Percentiles rank a stretch among this genome's conserved stretches.
Conservation (phyloP, 306 rosid species). For the Adenanthera pavonina region DNA sequence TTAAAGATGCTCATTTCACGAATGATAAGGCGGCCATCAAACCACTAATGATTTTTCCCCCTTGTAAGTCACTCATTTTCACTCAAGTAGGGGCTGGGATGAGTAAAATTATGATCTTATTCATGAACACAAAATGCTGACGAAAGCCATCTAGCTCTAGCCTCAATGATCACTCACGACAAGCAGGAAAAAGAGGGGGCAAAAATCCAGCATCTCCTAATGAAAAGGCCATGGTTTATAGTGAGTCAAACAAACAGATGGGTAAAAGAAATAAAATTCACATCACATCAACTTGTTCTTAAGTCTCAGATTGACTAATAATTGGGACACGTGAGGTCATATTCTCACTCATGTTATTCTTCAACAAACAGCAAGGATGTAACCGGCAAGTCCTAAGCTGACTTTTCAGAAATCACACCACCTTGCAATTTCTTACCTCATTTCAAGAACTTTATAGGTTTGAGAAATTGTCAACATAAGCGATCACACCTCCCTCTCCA, state of each 20-base stretch:
- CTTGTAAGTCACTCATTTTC: not conserved
- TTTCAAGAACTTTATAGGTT: not conserved
- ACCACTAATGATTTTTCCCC: no score
- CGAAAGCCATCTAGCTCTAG: not conserved
- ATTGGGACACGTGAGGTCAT: not conserved
- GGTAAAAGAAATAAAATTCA: not conserved
- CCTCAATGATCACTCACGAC: not conserved
- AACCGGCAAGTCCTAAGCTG: not conserved
- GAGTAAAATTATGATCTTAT: not conserved
- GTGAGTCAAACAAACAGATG: not conserved
- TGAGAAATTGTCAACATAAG: not conserved
- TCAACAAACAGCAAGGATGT: not conserved
- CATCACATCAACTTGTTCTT: not conserved
- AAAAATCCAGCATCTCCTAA: not conserved
- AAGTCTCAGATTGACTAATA: not conserved
- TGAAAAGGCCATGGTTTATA: not conserved
- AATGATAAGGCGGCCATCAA: no score
- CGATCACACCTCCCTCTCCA: not conserved
- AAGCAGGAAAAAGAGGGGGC: not conserved
- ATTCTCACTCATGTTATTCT: not conserved
- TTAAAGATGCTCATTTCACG: conserved; percentile 2
- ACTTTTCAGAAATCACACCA: not conserved
- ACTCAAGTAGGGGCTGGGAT: not conserved
- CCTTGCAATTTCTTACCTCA: no score
- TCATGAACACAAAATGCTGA: not conserved